phyloP scores from a whole-genome alignment of 2,329 filamentous ascomycete genomes.

The Claviceps sp. region DNA sequence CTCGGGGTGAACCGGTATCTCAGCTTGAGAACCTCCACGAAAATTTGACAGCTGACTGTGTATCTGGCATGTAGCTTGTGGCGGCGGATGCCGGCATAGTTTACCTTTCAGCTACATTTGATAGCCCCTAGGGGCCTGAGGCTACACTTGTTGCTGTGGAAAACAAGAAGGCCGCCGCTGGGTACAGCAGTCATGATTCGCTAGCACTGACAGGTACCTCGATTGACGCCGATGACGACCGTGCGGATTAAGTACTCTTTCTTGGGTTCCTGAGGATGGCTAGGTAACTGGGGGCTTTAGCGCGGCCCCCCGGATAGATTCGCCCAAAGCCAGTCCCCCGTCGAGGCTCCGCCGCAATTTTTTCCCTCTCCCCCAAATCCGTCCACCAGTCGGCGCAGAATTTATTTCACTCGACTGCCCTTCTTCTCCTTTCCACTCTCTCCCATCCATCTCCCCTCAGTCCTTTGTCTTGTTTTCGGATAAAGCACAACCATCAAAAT shows the following conservation, averaged over 20 bases:
- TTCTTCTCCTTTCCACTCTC: slow-evolving; percentile 28
- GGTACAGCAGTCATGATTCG: too few species aligned
- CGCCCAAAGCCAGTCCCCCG: slow-evolving; percentile 33
- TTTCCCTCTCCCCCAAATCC: slow-evolving; percentile 32
- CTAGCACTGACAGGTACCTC: not conserved
- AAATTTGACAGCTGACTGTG: not conserved
- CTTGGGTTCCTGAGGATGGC: slow-evolving; percentile 7
- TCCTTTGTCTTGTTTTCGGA: slow-evolving; percentile 36
- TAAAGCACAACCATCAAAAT: slow-evolving; percentile 33
- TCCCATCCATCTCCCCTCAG: slow-evolving; percentile 46
- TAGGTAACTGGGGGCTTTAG: slow-evolving; percentile 12
- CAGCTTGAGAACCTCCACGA: slow-evolving; percentile 3
- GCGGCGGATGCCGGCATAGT: not conserved
- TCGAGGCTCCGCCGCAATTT: slow-evolving; percentile 35
- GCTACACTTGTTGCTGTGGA: slow-evolving; percentile 21
- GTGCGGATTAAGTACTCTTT: not conserved
- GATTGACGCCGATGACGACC: not conserved
- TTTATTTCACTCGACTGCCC: slow-evolving; percentile 29
- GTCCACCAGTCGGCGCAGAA: slow-evolving; percentile 30
- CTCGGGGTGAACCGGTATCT: slow-evolving; percentile 24
- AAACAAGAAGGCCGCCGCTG: slow-evolving; percentile 3
- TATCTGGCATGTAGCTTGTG: not conserved
- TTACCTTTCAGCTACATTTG: not conserved
- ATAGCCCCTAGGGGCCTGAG: slow-evolving; percentile 17
- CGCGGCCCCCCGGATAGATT: slow-evolving; percentile 36